phyloP scores from a whole-genome alignment of 2,329 filamentous ascomycete genomes.

The Talaromyces albobiverticillius region DNA sequence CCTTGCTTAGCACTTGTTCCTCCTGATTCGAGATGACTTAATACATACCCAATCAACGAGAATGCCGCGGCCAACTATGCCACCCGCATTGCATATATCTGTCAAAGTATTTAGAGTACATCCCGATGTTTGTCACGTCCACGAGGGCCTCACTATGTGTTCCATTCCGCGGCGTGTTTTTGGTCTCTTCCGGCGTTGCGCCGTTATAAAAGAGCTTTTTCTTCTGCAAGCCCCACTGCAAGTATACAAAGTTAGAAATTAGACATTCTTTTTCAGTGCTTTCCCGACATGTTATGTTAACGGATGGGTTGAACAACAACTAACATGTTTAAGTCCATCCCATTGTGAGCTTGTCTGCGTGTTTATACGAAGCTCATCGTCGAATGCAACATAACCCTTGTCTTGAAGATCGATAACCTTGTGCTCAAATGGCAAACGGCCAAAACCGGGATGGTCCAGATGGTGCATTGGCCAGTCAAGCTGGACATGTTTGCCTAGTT shows the following conservation, averaged over 20 bases:
- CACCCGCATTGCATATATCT: neutral
- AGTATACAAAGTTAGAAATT: too few relatives aligned
- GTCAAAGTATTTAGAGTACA: too few relatives aligned
- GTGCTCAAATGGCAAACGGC: neutral
- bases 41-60: neutral
- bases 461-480: neutral
- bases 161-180: neutral
- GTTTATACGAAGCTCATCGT: neutral
- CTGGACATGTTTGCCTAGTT: neutral
- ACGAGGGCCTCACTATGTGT: neutral
- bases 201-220: constrained; percentile 1
- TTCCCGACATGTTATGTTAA: neutral
- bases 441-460: neutral
- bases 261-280: too few relatives aligned
- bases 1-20: neutral
- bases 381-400: neutral
- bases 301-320: too few relatives aligned
- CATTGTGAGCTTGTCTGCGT: constrained; percentile 2
- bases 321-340: constrained; percentile 4
- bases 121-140: too few relatives aligned
- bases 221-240: neutral
- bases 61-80: neutral
- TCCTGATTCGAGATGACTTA: neutral
- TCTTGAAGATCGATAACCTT: neutral
- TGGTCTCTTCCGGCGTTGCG: neutral